Evolutionary conservation across 495 filamentous ascomycete species (phyloP), one percentile per base, ranked within the genome.

Genomic region (Aspergillus sparsus): DNA sequence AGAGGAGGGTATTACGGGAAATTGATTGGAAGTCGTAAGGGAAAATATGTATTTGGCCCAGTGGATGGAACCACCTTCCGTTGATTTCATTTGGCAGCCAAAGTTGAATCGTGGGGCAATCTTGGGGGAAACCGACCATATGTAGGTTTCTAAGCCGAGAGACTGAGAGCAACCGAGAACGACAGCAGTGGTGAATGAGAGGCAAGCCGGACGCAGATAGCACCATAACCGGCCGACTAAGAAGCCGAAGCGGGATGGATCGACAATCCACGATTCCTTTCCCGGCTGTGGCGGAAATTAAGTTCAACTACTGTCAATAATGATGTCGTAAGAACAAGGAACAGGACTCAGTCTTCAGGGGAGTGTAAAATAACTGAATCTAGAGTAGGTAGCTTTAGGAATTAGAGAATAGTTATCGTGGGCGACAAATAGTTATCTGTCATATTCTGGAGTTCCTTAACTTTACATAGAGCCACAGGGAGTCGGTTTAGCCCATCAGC

Each of bases 81-180:
- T 34, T 31, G 10, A 11, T 34, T 31, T 34, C 21, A 18, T 54
- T 47, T 47, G 61, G 47, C 49, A 51, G 44, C 55, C 61, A 51
- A 36, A 49, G 57, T 37, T 8, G 34, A 27, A 46, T 37, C 39
- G 53, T 64, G 57, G 62, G 57, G 57, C 50, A 39, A 60, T 57
- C 57, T 41, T 57, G 52, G 57, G 57, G 60, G 60, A 44, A 34
- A 39, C 39, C 21, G 21, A 27, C 44, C 44, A 47, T 21, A 18
- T 18, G 27, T 9, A 9, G 16, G 15, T 47, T 7, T 18, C 42
- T 47, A 18, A 47, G 44, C 44, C 44, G 44, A 47, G 44, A 47
- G 44, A 47, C 1, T 10, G 27, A 16, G 44, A 34, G 37, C 32
- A 31, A 31, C 49, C 32, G 49, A 31, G 49, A 51, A 34, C 49